Base-by-base conservation (phyloP, 2,329 filamentous ascomycete species). In the Harringtonia lauricola region DNA sequence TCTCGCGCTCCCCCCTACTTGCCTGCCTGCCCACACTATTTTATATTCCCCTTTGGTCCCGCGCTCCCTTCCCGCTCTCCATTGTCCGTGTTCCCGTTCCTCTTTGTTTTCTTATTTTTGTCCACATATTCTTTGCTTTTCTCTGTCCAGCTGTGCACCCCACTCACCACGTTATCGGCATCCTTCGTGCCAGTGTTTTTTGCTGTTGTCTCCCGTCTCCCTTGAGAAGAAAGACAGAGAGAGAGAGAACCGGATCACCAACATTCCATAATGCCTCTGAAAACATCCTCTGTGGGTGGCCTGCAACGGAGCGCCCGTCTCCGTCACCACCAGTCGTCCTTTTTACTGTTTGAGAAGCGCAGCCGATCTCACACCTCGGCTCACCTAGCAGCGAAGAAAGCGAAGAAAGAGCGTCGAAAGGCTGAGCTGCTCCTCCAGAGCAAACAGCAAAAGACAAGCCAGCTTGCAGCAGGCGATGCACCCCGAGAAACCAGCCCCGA, bases 301-400 rank as follows among this genome's bases (percentile, higher is more conserved):
- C 39, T 43, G 7, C 48, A 41, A 28, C 40, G 42, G 21, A 37
- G 43, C 36, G 31, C 40, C 22, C 46, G 39, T n/a, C 46, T 42
- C 22, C 44, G 46, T 17, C 41, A 31, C 17, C 15, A 21, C 31
- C 33, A 30, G 24, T 37, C 39, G 29, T 28, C 2, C 9, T 28
- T 18, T 7, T 21, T 21, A 18, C 29, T n/a, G 13, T 17, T 18
- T 9, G 41, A 38, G 24, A 29, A 35, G 12, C 24, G 19, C 38
- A 44, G n/a, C n/a, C n/a, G 24, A 26, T 6, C 24, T 10, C 10
- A 26, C 10, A 10, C 7, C 35, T 19, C 39, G 34, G 21, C 17
- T 38, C 21, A 34, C 41, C n/a, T n/a, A 14, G 36, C 39, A 8
- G 21, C 22, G 21, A 36, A 30, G 33, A 35, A 31, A 22, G 26